Conservation (phyloP, 345 rosid genomes). For the Populus simonii region DNA sequence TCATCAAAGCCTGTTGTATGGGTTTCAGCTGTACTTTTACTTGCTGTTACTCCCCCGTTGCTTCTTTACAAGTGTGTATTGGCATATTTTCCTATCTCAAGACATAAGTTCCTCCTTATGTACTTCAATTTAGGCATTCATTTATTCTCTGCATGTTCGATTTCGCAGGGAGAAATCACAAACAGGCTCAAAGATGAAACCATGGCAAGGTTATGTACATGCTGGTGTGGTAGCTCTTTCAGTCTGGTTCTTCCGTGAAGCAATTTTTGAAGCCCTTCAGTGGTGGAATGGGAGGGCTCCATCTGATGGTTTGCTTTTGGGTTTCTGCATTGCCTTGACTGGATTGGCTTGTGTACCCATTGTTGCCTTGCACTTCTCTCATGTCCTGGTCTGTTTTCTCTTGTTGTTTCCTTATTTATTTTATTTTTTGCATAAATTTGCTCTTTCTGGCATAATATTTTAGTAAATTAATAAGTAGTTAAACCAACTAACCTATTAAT, state of each 20-base stretch:
- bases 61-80: conserved; percentile 82
- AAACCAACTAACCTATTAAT: not conserved
- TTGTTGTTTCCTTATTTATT: not conserved
- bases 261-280: conserved; percentile 91
- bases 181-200: conserved; percentile 84
- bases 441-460: not conserved
- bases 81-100: not conserved
- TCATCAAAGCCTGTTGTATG: conserved; percentile 82
- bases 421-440: not conserved
- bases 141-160: conserved; percentile 21
- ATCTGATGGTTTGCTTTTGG: conserved; percentile 91
- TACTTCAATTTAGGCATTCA: conserved; percentile 1
- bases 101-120: not conserved
- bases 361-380: conserved; percentile 87
- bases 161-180: conserved; percentile 73
- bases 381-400: conserved; percentile 65
- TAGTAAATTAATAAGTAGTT: not conserved
- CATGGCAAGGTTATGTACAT: conserved; percentile 96
- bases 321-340: conserved; percentile 71
- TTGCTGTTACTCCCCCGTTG: conserved; percentile 86
- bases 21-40: conserved; percentile 76
- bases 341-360: conserved; percentile 93
- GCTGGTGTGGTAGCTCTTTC: conserved; percentile 75
- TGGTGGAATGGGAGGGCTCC: conserved; percentile 97
- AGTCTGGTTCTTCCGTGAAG: conserved; percentile 95